Evolutionary conservation across 805 yeast genomes (phyloP).

Genomic region (Lipomyces spencermartinsiae): DNA sequence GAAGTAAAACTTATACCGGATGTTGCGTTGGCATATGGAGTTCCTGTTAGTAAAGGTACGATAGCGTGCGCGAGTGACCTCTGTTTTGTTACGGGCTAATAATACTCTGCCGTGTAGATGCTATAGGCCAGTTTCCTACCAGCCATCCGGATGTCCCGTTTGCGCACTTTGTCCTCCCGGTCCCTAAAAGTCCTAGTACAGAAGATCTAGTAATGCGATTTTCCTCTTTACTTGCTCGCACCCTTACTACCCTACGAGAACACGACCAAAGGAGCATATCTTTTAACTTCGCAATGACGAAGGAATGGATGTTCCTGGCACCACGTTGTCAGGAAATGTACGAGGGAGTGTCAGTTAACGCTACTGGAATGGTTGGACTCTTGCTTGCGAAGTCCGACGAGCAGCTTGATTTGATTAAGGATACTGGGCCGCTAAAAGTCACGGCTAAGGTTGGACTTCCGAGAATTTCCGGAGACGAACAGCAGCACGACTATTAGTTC

Average conservation of each 20-base stretch:
- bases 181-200: conserved; percentile 54
- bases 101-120: conserved; percentile 16
- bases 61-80: not conserved
- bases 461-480: conserved; percentile 35
- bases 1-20: conserved; percentile 65
- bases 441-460: conserved; percentile 72
- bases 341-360: conserved; percentile 68
- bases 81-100: not conserved
- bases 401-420: conserved; percentile 54
- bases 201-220: conserved; percentile 74
- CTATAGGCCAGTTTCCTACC: conserved; percentile 59
- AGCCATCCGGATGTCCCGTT: conserved; percentile 68
- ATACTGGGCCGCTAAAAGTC: conserved; percentile 54
- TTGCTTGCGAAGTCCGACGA: conserved; percentile 72
- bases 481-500: conserved; percentile 32
- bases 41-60: conserved; percentile 20
- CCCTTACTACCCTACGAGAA: conserved; percentile 61
- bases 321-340: conserved; percentile 72
- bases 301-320: conserved; percentile 82
- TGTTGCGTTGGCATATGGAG: conserved; percentile 31
- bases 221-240: conserved; percentile 72
- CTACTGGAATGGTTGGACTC: conserved; percentile 82
- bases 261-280: conserved; percentile 53
- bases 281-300: conserved; percentile 82
- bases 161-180: conserved; percentile 80